phyloP scores from a whole-genome alignment of 2,329 filamentous ascomycete genomes.

The Exophiala lecanii-corni region DNA sequence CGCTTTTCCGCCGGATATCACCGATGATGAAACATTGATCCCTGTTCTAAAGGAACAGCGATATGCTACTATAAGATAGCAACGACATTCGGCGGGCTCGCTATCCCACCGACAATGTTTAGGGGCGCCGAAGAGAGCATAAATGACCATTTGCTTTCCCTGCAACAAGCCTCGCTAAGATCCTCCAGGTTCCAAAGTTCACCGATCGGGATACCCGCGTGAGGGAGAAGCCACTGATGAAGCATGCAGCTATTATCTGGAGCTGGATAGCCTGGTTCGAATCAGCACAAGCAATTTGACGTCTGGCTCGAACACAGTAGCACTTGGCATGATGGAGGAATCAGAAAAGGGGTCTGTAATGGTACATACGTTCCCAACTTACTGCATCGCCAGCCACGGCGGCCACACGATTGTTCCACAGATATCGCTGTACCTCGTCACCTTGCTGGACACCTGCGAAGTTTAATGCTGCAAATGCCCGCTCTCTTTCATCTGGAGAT shows the following conservation, averaged over 20 bases:
- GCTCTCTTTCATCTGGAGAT: slow-evolving; percentile 30
- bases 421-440: slow-evolving; percentile 48
- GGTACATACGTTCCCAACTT: no score
- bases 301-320: no score
- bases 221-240: slow-evolving; percentile 21
- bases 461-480: slow-evolving; percentile 26
- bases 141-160: slow-evolving; percentile 37
- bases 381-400: no score
- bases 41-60: no score
- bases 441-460: slow-evolving; percentile 49
- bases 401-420: slow-evolving; percentile 55
- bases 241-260: no score
- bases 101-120: slow-evolving; percentile 18
- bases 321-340: no score
- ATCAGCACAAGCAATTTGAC: no score
- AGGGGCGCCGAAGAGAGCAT: slow-evolving; percentile 40
- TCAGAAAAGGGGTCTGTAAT: no score
- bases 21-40: no score
- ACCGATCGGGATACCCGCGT: slow-evolving; percentile 26
- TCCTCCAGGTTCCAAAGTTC: slow-evolving; percentile 35
- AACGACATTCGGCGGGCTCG: slow-evolving; percentile 18
- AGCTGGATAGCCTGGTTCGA: no score
- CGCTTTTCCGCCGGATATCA: no score
- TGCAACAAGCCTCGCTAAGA: slow-evolving; percentile 32
- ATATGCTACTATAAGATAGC: slow-evolving; percentile 9